Percentiles rank a stretch among this genome's conserved stretches.
Conservation (phyloP, 176 grass and related monocot species). For the Rhynchospora pubera region DNA sequence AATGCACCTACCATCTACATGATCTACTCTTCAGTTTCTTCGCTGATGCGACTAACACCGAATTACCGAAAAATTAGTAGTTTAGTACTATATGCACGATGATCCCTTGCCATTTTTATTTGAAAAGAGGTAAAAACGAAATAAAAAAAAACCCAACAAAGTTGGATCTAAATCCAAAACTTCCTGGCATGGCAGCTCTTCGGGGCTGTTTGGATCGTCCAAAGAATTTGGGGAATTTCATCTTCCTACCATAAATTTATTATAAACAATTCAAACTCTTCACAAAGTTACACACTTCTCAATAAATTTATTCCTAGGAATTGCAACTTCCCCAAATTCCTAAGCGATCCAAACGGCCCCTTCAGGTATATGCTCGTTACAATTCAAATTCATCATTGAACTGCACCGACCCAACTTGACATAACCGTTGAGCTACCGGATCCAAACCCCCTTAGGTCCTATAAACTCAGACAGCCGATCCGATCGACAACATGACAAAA, state of each 20-base stretch:
- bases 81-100: background rate
- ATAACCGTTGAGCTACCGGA: background rate
- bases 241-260: too few species aligned
- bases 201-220: too few species aligned
- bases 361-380: too few species aligned
- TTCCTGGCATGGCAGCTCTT: background rate
- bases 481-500: background rate
- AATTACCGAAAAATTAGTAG: background rate
- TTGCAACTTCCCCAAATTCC: too few species aligned
- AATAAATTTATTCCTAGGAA: too few species aligned
- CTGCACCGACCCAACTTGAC: background rate
- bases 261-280: too few species aligned
- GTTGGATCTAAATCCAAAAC: background rate
- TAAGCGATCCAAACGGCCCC: too few species aligned
- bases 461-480: background rate
- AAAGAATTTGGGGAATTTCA: too few species aligned
- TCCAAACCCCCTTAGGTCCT: background rate
- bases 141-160: background rate
- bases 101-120: background rate
- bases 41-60: background rate
- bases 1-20: background rate
- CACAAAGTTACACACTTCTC: too few species aligned
- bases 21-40: background rate
- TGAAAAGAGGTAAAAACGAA: background rate
- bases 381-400: background rate